Conservation (phyloP, 2,329 filamentous ascomycete species). For the Microascus cirrosus region DNA sequence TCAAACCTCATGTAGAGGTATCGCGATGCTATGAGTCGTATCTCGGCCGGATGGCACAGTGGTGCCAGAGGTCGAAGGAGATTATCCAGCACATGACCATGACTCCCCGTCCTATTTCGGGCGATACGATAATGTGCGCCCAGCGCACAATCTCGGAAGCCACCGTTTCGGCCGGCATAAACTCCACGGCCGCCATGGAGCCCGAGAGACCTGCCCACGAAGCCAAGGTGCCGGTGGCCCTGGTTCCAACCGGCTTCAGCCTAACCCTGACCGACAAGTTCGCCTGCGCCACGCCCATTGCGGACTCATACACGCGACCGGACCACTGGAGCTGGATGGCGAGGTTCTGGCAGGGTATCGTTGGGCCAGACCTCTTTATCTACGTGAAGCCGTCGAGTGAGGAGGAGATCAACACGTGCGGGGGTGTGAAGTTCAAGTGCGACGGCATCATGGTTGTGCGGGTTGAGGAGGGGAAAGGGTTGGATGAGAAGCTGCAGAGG, state of each 20-base stretch:
- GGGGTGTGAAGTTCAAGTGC: conserved; percentile 25
- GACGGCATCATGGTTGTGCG: conserved; percentile 38
- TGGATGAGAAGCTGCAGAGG: conserved; percentile 61
- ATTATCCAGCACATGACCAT: conserved; percentile 45
- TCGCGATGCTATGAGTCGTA: conserved; percentile 31
- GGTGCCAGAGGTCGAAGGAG: conserved; percentile 65
- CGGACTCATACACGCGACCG: conserved; percentile 66
- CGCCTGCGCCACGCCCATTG: conserved; percentile 61
- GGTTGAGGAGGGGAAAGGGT: conserved; percentile 25
- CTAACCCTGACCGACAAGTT: conserved; percentile 68
- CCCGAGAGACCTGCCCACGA: not conserved
- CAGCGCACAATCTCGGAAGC: not conserved
- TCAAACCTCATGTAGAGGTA: conserved; percentile 7
- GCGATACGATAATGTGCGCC: not conserved
- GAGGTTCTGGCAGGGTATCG: conserved; percentile 78
- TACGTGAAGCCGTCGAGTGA: conserved; percentile 40
- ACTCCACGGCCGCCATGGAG: not conserved
- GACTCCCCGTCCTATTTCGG: conserved; percentile 6
- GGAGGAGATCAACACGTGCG: conserved; percentile 22
- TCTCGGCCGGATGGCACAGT: conserved; percentile 55
- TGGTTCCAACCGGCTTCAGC: conserved; percentile 70
- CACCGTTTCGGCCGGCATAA: not conserved
- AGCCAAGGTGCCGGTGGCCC: conserved; percentile 50
- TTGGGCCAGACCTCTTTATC: conserved; percentile 70
- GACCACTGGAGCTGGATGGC: conserved; percentile 99